Conservation (phyloP, 2,329 filamentous ascomycete genomes). For the Alternaria sp. region DNA sequence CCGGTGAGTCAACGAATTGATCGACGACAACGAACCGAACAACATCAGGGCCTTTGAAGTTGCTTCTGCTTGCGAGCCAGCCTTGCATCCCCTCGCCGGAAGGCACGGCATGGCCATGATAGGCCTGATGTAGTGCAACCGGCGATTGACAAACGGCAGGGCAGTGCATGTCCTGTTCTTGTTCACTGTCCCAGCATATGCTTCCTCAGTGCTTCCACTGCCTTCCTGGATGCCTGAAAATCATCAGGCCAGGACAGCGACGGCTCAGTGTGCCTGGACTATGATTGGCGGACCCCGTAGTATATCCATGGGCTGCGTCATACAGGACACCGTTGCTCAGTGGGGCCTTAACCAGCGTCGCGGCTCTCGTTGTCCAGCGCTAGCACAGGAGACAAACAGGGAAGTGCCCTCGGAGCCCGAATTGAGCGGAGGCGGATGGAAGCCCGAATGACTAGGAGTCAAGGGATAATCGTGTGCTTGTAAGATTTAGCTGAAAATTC, state of each 20-base stretch:
- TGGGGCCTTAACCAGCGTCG: constrained; percentile 18
- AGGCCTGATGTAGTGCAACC: neutral
- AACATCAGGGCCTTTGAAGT: constrained; percentile 7
- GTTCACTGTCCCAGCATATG: neutral
- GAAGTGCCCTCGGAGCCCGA: constrained; percentile 17
- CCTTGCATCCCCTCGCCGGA: constrained; percentile 19
- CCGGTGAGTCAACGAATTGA: constrained; percentile 10
- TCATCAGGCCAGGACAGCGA: neutral
- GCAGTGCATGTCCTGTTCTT: constrained; percentile 2
- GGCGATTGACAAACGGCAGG: neutral
- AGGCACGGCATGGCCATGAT: constrained; percentile 20
- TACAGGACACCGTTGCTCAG: constrained; percentile 15
- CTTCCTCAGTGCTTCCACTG: neutral
- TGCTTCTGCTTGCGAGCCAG: constrained; percentile 9
- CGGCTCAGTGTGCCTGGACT: neutral
- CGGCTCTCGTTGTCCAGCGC: constrained; percentile 12
- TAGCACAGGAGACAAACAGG: constrained; percentile 19
- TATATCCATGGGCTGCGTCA: constrained; percentile 15
- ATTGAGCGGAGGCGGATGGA: constrained; percentile 12
- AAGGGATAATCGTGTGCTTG: constrained; percentile 14
- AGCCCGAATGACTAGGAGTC: constrained; percentile 15
- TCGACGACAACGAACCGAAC: constrained; percentile 10
- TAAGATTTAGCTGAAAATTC: constrained; percentile 20
- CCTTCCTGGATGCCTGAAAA: constrained; percentile 1
- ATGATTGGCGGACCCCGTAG: constrained; percentile 11